A percentile compares a stretch with the other conserved stretches of the same genome.
These are phyloP conservation scores for Fagopyrum homotropicum DNA, from an alignment of 148 eudicot genomes.

Conservation along the genomic window DNA sequence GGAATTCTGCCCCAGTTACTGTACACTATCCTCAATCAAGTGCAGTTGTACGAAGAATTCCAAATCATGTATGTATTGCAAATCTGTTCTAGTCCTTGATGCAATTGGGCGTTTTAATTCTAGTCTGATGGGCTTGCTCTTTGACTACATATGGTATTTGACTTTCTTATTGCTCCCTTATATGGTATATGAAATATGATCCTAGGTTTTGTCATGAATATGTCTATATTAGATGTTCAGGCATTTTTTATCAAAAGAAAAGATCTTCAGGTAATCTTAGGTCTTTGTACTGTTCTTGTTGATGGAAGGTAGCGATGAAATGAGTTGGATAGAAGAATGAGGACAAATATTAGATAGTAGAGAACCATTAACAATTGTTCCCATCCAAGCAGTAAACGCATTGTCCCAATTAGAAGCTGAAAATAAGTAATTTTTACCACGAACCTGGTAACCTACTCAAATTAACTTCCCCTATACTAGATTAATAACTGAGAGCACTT, in stretches of 20 bases:
- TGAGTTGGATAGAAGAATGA: not conserved
- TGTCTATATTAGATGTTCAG: not conserved
- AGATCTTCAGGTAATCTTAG: not conserved
- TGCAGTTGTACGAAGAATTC: constrained; percentile 22
- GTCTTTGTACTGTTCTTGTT: not conserved
- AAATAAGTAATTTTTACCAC: not conserved
- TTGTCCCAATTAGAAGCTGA: not conserved
- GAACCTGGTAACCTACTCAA: not conserved
- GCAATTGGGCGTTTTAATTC: not conserved
- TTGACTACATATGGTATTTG: not conserved
- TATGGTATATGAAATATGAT: not conserved
- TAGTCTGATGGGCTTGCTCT: constrained; percentile 1
- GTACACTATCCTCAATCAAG: constrained; percentile 14
- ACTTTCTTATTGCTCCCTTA: not conserved
- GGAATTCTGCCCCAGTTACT: constrained; percentile 28
- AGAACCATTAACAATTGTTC: not conserved
- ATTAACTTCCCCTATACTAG: not conserved
- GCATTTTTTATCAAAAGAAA: not conserved
- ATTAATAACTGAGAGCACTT: not conserved
- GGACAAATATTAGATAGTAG: not conserved
- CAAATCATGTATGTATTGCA: constrained; percentile 41
- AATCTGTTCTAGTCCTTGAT: not conserved
- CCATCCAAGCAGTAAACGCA: not conserved
- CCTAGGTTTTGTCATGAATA: not conserved
- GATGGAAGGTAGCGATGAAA: not conserved